A percentile compares a stretch with the other conserved stretches of the same genome.
phyloP scores from a whole-genome alignment of 192 early-diverging fungal species.

The Coemansia asiatica region DNA sequence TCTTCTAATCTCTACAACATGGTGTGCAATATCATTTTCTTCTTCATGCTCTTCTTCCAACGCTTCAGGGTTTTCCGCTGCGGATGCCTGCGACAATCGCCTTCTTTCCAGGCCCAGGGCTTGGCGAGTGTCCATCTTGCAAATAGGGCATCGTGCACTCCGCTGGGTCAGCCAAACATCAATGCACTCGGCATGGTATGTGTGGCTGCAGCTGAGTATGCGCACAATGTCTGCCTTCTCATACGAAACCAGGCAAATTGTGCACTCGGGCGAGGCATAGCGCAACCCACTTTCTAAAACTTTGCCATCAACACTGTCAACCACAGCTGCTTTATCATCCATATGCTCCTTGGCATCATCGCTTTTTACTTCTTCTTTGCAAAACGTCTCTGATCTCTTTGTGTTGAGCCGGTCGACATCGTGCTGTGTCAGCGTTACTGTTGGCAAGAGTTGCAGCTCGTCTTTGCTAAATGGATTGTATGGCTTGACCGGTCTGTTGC shows the following conservation, averaged over 20 bases:
- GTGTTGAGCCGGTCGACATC: constrained; percentile 24
- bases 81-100: not conserved
- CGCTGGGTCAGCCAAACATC: constrained; percentile 57
- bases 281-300: constrained; percentile 7
- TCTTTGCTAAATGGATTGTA: constrained; percentile 43
- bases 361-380: no score
- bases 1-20: constrained; percentile 14
- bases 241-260: constrained; percentile 64
- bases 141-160: constrained; percentile 44
- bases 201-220: constrained; percentile 61
- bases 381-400: not conserved
- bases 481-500: constrained; percentile 29
- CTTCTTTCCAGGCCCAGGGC: constrained; percentile 27
- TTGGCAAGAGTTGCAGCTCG: constrained; percentile 39
- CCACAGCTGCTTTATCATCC: not conserved
- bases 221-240: constrained; percentile 58
- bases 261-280: constrained; percentile 58
- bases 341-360: constrained; percentile 1
- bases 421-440: constrained; percentile 14
- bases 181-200: constrained; percentile 65
- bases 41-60: not conserved
- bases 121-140: constrained; percentile 31
- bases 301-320: not conserved
- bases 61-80: not conserved
- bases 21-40: not conserved